Conservation (phyloP, 2,329 filamentous ascomycete genomes). For the Aspergillus ibericus region DNA sequence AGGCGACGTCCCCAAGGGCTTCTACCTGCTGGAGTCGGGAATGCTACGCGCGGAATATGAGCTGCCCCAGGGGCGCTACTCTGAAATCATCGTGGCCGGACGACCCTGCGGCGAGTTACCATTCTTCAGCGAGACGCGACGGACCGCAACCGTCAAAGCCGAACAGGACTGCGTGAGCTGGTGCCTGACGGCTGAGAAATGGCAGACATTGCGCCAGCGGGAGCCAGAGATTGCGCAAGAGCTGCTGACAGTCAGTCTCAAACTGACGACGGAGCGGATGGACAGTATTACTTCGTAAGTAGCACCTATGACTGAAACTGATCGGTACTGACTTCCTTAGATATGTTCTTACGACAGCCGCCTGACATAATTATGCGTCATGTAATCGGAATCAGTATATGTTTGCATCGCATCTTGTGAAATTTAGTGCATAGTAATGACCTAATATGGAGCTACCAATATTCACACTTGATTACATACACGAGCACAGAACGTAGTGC, state of each 20-base stretch:
- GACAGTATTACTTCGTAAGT: constrained; percentile 62
- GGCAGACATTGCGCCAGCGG: constrained; percentile 69
- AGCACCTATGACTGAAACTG: background rate
- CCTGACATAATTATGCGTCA: constrained; percentile 20
- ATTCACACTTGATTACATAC: background rate
- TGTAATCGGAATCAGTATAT: background rate
- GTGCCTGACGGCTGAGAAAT: constrained; percentile 71
- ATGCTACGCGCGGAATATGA: constrained; percentile 89
- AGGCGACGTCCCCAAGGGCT: constrained; percentile 74
- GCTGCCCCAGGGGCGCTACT: constrained; percentile 82
- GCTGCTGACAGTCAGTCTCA: constrained; percentile 81
- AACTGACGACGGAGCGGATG: constrained; percentile 94
- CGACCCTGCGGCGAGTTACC: constrained; percentile 95
- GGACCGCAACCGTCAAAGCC: constrained; percentile 82
- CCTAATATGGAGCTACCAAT: background rate
- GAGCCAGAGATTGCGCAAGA: constrained; percentile 80
- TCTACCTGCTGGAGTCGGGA: constrained; percentile 87
- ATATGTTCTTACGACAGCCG: constrained; percentile 36
- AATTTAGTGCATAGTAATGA: background rate
- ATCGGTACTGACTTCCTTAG: constrained; percentile 17
- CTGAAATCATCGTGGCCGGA: constrained; percentile 89
- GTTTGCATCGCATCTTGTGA: background rate
- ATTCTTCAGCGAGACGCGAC: constrained; percentile 87
- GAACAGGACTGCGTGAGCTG: constrained; percentile 82
- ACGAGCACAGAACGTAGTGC: background rate